Conservation (phyloP, 371 early-diverging fungal genomes). For the Actinomucor elegans region DNA sequence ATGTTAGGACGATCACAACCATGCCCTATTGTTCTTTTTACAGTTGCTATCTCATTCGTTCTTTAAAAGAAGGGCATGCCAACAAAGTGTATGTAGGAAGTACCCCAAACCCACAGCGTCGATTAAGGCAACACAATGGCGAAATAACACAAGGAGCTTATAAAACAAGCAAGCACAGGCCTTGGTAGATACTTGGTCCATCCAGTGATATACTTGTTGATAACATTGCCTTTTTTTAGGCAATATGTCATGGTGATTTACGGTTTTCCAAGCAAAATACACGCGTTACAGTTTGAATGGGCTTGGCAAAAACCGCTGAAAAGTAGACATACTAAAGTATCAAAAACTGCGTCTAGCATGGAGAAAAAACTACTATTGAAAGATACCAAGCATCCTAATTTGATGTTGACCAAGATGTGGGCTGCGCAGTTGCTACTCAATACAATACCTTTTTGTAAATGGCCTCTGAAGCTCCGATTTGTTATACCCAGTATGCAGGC, state of each 20-base stretch:
- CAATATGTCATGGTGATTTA: conserved; percentile 24
- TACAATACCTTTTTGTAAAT: conserved; percentile 15
- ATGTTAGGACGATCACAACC: too few relatives aligned
- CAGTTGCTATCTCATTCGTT: conserved; percentile 27
- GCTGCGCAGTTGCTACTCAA: conserved; percentile 20
- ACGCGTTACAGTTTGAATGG: conserved; percentile 26
- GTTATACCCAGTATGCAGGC: conserved; percentile 5
- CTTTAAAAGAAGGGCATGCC: conserved; percentile 15
- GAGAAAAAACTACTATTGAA: background rate
- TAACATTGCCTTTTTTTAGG: background rate
- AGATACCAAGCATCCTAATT: background rate
- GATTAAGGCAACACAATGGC: conserved; percentile 28
- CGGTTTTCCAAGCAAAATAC: conserved; percentile 20
- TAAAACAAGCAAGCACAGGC: conserved; percentile 16
- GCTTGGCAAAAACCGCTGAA: conserved; percentile 29
- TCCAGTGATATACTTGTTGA: background rate
- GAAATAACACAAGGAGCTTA: conserved; percentile 29
- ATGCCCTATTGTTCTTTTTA: conserved; percentile 25
- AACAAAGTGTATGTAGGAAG: conserved; percentile 28
- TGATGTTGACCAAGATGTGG: conserved; percentile 22
- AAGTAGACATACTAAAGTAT: conserved; percentile 17
- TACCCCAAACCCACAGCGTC: conserved; percentile 22
- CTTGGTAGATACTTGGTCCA: too few relatives aligned
- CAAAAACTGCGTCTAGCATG: background rate
- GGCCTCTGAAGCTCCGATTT: conserved; percentile 24